phyloP scores from a whole-genome alignment of 73 alveolate genomes.

The Blepharisma japonicum region DNA sequence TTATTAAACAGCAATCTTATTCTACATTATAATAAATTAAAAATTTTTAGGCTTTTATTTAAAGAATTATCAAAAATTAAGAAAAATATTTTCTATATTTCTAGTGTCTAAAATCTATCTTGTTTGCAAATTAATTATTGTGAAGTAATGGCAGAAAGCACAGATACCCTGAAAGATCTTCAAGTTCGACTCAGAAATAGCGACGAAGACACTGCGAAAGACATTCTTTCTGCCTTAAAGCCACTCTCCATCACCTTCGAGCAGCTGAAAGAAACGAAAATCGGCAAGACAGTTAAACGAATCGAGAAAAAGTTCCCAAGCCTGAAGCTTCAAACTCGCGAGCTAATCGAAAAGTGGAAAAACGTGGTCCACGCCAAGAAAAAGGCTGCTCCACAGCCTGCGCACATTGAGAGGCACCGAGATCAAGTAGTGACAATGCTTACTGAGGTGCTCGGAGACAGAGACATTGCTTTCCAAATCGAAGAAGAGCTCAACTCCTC shows the following conservation, averaged over 20 bases:
- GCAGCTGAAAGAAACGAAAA: slow-evolving; percentile 25
- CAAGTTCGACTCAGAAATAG: neutral
- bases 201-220: neutral
- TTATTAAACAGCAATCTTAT: too few species aligned
- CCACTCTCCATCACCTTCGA: slow-evolving; percentile 9
- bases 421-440: slow-evolving; percentile 35
- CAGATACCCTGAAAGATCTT: neutral
- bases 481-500: slow-evolving; percentile 30
- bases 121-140: too few species aligned
- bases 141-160: neutral
- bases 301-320: slow-evolving; percentile 28
- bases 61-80: too few species aligned
- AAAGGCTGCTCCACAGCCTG: slow-evolving; percentile 13
- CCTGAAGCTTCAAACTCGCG: slow-evolving; percentile 13
- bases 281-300: slow-evolving; percentile 15
- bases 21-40: too few species aligned
- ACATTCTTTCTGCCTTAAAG: neutral
- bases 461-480: slow-evolving; percentile 29
- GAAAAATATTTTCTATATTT: too few species aligned
- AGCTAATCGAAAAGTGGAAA: slow-evolving; percentile 7
- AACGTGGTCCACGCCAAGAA: slow-evolving; percentile 4
- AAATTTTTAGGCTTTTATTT: too few species aligned
- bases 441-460: slow-evolving; percentile 4
- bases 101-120: too few species aligned
- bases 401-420: slow-evolving; percentile 16